Percentiles rank a stretch among this genome's conserved stretches.
Evolutionary conservation across 352 stramenopile genomes (phyloP).

Genomic region (Phytophthora rubi): DNA sequence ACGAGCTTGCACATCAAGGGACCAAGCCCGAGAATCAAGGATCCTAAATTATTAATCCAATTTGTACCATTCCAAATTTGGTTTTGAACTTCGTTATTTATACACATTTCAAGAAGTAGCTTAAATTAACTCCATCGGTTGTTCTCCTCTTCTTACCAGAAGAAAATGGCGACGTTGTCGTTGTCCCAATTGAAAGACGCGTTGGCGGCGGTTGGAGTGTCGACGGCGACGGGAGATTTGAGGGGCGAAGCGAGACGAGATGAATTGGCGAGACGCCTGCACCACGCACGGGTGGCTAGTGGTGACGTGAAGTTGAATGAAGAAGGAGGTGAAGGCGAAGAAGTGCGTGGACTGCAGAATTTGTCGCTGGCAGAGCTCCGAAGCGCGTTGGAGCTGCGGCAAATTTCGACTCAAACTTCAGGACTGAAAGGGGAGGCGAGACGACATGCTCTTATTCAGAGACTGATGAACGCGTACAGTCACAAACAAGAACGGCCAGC

Average conservation of each 20-base stretch:
- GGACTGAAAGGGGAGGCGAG: conserved; percentile 53
- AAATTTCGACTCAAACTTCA: conserved; percentile 48
- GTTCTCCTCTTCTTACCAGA: neutral
- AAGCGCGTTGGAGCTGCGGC: conserved; percentile 37
- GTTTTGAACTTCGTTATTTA: conserved; percentile 1
- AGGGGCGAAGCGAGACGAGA: conserved; percentile 42
- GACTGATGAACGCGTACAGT: conserved; percentile 37
- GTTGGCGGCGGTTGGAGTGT: conserved; percentile 38
- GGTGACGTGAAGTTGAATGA: neutral
- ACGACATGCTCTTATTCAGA: conserved; percentile 50
- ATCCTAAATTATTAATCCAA: conserved; percentile 11
- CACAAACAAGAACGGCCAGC: neutral
- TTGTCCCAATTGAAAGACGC: conserved; percentile 46
- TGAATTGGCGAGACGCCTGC: conserved; percentile 41
- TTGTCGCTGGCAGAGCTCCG: conserved; percentile 45
- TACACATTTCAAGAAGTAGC: too few species aligned
- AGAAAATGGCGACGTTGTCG: conserved; percentile 19
- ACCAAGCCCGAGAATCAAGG: neutral
- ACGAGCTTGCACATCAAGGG: neutral
- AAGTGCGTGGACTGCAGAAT: conserved; percentile 1
- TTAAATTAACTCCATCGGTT: too few species aligned
- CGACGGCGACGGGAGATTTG: conserved; percentile 43
- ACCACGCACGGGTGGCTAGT: conserved; percentile 3
- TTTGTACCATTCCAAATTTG: conserved; percentile 1
- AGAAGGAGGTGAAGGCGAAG: neutral